Conservation (phyloP, 306 rosid species). For the Dalbergia cochinchinensis region DNA sequence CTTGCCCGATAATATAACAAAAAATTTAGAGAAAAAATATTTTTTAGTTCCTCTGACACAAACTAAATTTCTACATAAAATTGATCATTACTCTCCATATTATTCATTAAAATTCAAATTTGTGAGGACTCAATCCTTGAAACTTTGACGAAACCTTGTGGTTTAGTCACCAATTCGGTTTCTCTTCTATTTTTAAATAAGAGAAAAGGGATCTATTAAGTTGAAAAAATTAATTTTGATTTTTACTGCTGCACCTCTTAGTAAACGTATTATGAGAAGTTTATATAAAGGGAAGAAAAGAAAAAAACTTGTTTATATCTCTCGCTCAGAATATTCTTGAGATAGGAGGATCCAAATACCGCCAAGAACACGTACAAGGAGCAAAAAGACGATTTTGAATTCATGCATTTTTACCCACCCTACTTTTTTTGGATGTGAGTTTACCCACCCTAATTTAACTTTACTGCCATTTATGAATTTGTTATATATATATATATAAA, state of each 20-base stretch:
- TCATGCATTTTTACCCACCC: not conserved
- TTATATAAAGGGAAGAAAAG: not conserved
- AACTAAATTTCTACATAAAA: too few relatives aligned
- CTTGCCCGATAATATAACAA: too few relatives aligned
- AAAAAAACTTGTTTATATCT: not conserved
- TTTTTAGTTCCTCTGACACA: too few relatives aligned
- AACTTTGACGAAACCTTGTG: too few relatives aligned
- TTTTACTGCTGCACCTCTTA: not conserved
- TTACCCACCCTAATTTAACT: not conserved
- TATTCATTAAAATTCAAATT: too few relatives aligned
- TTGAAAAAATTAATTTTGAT: not conserved
- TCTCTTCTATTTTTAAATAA: too few relatives aligned
- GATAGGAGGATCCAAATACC: not conserved
- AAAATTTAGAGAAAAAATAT: too few relatives aligned
- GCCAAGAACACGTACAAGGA: not conserved
- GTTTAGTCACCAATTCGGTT: too few relatives aligned
- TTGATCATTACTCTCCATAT: too few relatives aligned
- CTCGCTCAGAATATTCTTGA: not conserved
- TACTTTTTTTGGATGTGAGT: not conserved
- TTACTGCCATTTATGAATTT: not conserved
- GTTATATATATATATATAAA: not conserved
- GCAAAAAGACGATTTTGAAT: not conserved
- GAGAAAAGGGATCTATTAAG: too few relatives aligned
- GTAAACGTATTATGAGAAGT: not conserved
- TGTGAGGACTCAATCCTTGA: too few relatives aligned